Conservation (phyloP, 306 rosid genomes). For the Citrullus colocynthis region DNA sequence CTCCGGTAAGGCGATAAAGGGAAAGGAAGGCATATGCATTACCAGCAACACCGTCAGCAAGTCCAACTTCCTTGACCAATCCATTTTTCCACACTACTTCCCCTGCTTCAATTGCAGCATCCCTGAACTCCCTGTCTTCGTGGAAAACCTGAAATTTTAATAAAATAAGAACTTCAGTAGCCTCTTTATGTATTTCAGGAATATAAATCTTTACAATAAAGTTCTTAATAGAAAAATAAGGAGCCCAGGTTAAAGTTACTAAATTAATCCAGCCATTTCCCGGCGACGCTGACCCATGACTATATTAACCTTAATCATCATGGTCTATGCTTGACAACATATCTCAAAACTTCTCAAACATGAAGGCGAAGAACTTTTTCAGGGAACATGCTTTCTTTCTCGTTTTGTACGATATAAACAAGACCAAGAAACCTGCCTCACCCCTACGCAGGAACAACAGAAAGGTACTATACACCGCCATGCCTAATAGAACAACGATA, state of each 20-base stretch:
- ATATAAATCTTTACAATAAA: not conserved
- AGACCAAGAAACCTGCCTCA: not conserved
- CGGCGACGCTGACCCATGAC: not conserved
- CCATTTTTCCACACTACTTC: slow-evolving; percentile 95
- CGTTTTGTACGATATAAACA: not conserved
- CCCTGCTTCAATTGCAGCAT: slow-evolving; percentile 94
- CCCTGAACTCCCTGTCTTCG: slow-evolving; percentile 58
- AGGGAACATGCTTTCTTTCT: not conserved
- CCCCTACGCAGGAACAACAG: not conserved
- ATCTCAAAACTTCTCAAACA: not conserved
- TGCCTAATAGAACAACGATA: not conserved
- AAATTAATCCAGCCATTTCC: not conserved
- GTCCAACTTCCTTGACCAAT: slow-evolving; percentile 65
- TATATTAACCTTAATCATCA: not conserved
- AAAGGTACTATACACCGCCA: not conserved
- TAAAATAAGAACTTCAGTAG: not conserved
- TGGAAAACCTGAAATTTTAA: slow-evolving; percentile 39
- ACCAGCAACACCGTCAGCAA: slow-evolving; percentile 77
- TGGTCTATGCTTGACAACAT: not conserved
- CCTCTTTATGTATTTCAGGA: not conserved
- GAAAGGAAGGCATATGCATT: slow-evolving; percentile 78
- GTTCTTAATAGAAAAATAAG: not conserved
- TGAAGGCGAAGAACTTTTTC: not conserved
- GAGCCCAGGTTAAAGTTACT: not conserved
- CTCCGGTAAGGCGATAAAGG: slow-evolving; percentile 52